Percentiles rank a stretch among this genome's conserved stretches.
Conservation (phyloP, 495 filamentous ascomycete genomes). For the Lasiosphaeria ovina region DNA sequence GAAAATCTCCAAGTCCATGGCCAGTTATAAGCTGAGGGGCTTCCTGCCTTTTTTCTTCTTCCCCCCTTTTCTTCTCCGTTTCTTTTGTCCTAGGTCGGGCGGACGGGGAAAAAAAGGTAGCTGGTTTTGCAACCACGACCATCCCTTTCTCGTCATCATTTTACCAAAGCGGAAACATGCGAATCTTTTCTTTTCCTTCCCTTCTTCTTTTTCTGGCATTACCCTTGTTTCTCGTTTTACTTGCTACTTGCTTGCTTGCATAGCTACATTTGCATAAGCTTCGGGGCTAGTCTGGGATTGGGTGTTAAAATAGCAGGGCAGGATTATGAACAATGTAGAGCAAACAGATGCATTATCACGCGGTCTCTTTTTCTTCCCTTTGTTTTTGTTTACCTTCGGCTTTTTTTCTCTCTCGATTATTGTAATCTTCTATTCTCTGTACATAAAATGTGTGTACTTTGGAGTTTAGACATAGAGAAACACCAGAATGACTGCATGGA, state of each 20-base stretch:
- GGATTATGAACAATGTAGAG: background rate
- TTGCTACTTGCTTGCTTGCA: background rate
- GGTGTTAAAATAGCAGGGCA: background rate
- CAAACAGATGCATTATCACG: background rate
- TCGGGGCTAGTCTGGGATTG: background rate
- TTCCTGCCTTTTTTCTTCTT: too few relatives aligned
- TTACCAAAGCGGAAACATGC: background rate
- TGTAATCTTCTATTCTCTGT: too few relatives aligned
- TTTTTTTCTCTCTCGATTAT: background rate
- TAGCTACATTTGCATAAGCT: background rate
- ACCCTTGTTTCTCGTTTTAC: background rate
- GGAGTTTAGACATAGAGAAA: too few relatives aligned
- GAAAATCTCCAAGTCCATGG: too few relatives aligned
- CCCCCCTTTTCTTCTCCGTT: too few relatives aligned
- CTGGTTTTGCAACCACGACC: background rate
- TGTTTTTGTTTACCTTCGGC: background rate
- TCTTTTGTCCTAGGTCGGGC: too few relatives aligned
- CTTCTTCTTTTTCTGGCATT: background rate
- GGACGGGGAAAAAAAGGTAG: background rate
- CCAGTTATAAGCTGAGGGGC: too few relatives aligned
- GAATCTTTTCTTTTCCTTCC: background rate
- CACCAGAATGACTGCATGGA: too few relatives aligned
- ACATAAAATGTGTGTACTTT: too few relatives aligned
- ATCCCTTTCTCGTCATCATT: slow-evolving; percentile 1
- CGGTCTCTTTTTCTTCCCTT: background rate